Evolutionary conservation across 257 asterid genomes (phyloP), one percentile per base, ranked within the genome.

Genomic region (Ehretia macrophylla): DNA sequence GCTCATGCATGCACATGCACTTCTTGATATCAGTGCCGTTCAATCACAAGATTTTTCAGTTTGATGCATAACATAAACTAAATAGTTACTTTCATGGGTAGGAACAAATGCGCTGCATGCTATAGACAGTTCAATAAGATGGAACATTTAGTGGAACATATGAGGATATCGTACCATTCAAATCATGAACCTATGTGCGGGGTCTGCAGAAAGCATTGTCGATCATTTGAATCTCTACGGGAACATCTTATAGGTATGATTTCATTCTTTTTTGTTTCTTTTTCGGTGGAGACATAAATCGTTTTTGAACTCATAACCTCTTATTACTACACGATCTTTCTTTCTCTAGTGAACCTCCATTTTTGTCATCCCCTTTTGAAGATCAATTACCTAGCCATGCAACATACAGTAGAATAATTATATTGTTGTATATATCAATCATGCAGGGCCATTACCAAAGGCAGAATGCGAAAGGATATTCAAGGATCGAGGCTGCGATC

Each of bases 61-160:
- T 9, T 1, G 40, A 10, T 21, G 17, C 50, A 11, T 21, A 48
- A 37, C 60, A 18, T 55, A 19, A 27, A 22, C 22, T 5, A 11
- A n/a, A 46, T 8, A 42, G 38, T 11, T 37, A 21, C 51, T 32
- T 51, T 13, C 46, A 51, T 44, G 48, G 44, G 44, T 22, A 90
- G 98, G 92, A 87, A 91, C 65, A 87, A 91, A 59, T 91, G 98
- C 66, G 96, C 88, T 37, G 98, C 92, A 2, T 91, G 98, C 86
- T 91, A 76, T 67, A 64, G 94, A 52, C 98, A 87, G 64, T 91
- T 85, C 68, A 91, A 91, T 83, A 87, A 75, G 75, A 85, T 81
- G 85, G 95, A 87, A 72, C 96, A 91, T 55, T 72, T 91, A 20
- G 95, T 87, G 58, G 96, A 87, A 68, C 98, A 91, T 53, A 91